Percentiles rank a stretch among this genome's conserved stretches.
These are phyloP conservation scores for Coemansia sp. DNA, from an alignment of 192 early-diverging fungal genomes.

Conservation along the genomic window DNA sequence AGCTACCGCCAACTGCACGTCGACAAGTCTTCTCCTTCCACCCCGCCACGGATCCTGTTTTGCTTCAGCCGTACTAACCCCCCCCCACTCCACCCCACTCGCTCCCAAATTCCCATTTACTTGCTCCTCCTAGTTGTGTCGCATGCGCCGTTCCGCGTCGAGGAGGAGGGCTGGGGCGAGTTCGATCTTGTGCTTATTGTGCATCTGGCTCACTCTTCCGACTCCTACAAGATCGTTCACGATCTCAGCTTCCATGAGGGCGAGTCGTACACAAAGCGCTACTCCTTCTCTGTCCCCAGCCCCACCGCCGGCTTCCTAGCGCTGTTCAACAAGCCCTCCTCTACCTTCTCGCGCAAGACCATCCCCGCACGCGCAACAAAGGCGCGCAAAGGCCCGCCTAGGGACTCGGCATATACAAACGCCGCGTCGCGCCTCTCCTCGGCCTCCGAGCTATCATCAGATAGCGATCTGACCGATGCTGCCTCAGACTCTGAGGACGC, in stretches of 20 bases:
- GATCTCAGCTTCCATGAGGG: conserved; percentile 54
- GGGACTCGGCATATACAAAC: conserved; percentile 12
- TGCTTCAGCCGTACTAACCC: too few relatives aligned
- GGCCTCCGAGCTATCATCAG: background rate
- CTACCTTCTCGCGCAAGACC: conserved; percentile 38
- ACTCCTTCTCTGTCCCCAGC: conserved; percentile 26
- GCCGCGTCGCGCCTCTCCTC: background rate
- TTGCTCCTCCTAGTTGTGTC: conserved; percentile 39
- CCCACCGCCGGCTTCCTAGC: conserved; percentile 33
- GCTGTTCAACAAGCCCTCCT: conserved; percentile 38
- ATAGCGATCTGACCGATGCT: background rate
- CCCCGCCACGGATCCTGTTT: too few relatives aligned
- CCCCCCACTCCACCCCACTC: too few relatives aligned
- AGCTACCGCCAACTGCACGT: background rate
- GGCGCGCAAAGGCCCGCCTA: conserved; percentile 48
- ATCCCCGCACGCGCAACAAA: conserved; percentile 39
- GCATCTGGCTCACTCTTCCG: conserved; percentile 34
- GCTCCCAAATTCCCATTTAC: background rate
- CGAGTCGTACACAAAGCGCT: conserved; percentile 30
- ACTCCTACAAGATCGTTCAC: conserved; percentile 38
- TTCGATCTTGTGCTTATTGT: conserved; percentile 50
- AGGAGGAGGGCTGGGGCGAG: conserved; percentile 58
- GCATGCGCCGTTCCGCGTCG: conserved; percentile 41
- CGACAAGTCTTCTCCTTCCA: too few relatives aligned
- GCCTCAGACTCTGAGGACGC: background rate